Evolutionary conservation across 139 green algal genomes (phyloP), one percentile per base, ranked within the genome.

Genomic region (Asterochloris sp.): DNA sequence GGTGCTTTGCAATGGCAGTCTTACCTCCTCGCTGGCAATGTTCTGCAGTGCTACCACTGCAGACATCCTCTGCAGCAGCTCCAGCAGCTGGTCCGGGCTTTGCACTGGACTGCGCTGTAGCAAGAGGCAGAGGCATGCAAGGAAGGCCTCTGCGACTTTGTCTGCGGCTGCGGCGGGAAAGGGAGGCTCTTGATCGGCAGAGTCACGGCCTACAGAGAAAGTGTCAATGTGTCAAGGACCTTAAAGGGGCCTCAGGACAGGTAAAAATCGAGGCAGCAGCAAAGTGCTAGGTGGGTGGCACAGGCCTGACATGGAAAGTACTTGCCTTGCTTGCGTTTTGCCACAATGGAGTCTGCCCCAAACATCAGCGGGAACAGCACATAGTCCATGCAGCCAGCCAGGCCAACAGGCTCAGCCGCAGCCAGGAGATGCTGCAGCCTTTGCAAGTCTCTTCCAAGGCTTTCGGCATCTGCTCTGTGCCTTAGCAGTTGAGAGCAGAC

Each of bases 351-450:
- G 23, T 97, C 93, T 12, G 94, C 26, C 23, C 91, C 84, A 12
- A 95, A 76, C 47, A 90, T 80, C 62, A 96, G 86, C 0, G 92
- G 93, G 80, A 94, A 95, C 9, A 91, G 83, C 9, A 92, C 75
- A 38, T 97, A 96, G 69, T 95, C 92, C 83, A 86, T 82, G 78
- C 91, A 95, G 16, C 47, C 84, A 19, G 26, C 69, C 0, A 96
- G 63, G 1, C 90, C 91, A 0, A 19, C 73, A 10, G 66, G 13
- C 0, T 89, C 29, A 26, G 87, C 64, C 47, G 74, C 23, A 10
- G 66, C 19, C 60, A 87, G 23, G 16, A 89, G 76, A 2, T 10
- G 29, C 12, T 80, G 10, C 78, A 95, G 81, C 0, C 27, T 79
- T n/a, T 74, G 10, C 38, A 89, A 83, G 14, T 28, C 73, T 13